Conservation (phyloP, 1,284 basidiomycete species). For the Rhodotorula mucilaginosa region DNA sequence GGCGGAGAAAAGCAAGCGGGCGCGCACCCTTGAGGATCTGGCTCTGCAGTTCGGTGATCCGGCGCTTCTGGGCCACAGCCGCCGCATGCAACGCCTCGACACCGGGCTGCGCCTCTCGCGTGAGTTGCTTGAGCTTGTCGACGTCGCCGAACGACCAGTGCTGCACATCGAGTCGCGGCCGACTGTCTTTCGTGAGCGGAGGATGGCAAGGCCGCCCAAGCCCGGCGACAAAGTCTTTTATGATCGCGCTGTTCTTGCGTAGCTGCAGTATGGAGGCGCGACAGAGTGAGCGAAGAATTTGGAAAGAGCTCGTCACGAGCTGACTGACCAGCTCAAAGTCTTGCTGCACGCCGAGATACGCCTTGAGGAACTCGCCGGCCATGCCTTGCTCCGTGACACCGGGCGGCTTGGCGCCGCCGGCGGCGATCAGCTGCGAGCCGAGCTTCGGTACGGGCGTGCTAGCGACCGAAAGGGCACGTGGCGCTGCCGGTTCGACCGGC, state of each 20-base stretch:
- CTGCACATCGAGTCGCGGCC: constrained; percentile 31
- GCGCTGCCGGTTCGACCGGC: constrained; percentile 3
- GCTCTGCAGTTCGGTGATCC: constrained; percentile 52
- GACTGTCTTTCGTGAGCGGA: neutral
- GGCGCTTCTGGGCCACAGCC: constrained; percentile 46
- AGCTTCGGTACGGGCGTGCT: constrained; percentile 32
- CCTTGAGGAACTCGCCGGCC: constrained; percentile 45
- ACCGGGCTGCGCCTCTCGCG: constrained; percentile 42
- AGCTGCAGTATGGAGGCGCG: constrained; percentile 41
- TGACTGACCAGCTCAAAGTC: constrained; percentile 47
- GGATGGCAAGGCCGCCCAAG: constrained; percentile 27
- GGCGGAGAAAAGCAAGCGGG: neutral
- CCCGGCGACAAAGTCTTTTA: constrained; percentile 38
- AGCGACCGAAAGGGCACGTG: constrained; percentile 18
- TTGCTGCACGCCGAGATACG: constrained; percentile 49
- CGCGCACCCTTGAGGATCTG: constrained; percentile 52
- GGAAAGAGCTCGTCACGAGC: too few species aligned
- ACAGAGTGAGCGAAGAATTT: constrained; percentile 32
- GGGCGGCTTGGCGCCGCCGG: constrained; percentile 14
- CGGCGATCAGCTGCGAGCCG: constrained; percentile 15
- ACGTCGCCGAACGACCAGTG: constrained; percentile 51
- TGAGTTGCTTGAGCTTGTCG: constrained; percentile 42
- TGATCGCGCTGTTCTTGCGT: constrained; percentile 30
- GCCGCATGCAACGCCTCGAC: constrained; percentile 44
- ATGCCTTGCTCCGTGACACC: constrained; percentile 44